These are phyloP conservation scores for Leccinum huronense DNA, from an alignment of 1,284 basidiomycete genomes.

Conservation along the genomic window DNA sequence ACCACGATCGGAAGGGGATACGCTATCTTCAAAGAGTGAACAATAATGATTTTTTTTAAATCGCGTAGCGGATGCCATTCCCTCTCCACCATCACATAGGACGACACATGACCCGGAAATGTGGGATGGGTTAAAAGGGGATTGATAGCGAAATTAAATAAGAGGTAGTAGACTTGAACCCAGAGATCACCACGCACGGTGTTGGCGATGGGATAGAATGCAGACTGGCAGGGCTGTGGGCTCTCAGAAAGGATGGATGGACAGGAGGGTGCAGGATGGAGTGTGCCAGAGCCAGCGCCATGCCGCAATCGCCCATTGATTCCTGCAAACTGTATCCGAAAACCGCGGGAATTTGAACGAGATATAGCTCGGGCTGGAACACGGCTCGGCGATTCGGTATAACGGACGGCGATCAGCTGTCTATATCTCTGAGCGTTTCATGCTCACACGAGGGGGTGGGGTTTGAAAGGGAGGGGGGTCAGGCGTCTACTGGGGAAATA, in stretches of 20 bases:
- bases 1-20: neutral
- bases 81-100: neutral
- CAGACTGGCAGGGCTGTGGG: conserved; percentile 9
- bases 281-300: neutral
- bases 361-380: neutral
- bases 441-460: conserved; percentile 28
- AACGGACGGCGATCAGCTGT: conserved; percentile 31
- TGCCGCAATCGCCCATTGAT: neutral
- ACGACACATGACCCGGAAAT: conserved; percentile 24
- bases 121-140: neutral
- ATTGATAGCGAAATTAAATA: conserved; percentile 7
- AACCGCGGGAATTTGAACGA: conserved; percentile 14
- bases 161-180: neutral
- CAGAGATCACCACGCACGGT: neutral
- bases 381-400: conserved; percentile 3
- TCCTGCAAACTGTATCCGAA: conserved; percentile 14
- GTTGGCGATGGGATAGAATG: conserved; percentile 1
- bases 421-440: conserved; percentile 19
- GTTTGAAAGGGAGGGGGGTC: conserved; percentile 7
- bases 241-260: neutral
- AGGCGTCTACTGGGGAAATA: conserved; percentile 5
- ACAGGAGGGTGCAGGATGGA: neutral
- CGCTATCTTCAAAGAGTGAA: conserved; percentile 5
- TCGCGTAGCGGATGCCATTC: neutral
- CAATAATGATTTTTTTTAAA: conserved; percentile 7